Evolutionary conservation across 352 stramenopile species (phyloP), one percentile per base, ranked within the genome.

Genomic region (Globisporangium paddicum): DNA sequence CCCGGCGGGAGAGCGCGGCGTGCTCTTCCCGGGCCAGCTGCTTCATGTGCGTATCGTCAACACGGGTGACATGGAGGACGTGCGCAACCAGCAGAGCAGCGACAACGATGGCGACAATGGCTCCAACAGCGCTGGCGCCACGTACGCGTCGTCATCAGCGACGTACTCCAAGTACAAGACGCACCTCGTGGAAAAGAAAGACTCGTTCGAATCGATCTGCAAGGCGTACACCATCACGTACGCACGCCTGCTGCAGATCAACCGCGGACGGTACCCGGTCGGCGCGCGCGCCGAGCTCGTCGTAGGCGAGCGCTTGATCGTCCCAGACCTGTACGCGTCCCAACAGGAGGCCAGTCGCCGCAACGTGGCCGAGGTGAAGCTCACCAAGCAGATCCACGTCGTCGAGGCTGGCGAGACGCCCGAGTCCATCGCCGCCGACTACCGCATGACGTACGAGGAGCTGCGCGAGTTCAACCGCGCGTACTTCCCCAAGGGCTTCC

Each of bases 401-500:
- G 85, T 95, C n/a, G 71, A 86, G 40, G 52, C 60, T 2, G 83
- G 75, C 42, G 85, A 95, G 28, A 91, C 85, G n/a, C 82, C 85
- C 16, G 70, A 90, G 55, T 68, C 55, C 16, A 68, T 95, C 51
- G 79, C 78, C 0, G 70, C 67, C 34, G 59, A 53, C 30, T 95
- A 89, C 67, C 68, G 63, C 41, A 95, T 95, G 85, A 91, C 75
- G 53, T 89, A 90, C 56, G 85, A 95, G 34, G 82, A 93, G 67
- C 73, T 95, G 61, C 85, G 85, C 32, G 85, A 93, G 67, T 93
- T 66, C 63, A 95, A 95, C 59, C 85, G 85, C 50, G 79, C 76
- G 21, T 95, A 92, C 67, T 95, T 95, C 60, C 85, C 85, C 19
- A 93, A 92, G 62, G 85, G 85, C 52, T 95, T 88, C 64, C 79